Conservation (phyloP, 2,329 filamentous ascomycete genomes). For the Epicoccum nigrum region DNA sequence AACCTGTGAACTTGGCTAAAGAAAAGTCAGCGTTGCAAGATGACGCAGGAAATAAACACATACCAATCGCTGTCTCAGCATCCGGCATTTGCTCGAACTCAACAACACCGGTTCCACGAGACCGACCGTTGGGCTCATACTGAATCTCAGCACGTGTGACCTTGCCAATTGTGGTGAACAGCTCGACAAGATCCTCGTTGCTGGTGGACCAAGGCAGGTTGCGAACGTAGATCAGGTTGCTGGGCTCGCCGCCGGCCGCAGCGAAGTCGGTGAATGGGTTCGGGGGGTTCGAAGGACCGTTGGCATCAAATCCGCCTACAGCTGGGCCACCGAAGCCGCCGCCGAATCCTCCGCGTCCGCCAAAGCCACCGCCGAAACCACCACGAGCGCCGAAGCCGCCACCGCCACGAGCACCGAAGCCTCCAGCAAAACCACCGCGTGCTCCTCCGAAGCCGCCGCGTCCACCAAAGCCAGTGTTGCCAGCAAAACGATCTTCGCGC, state of each 20-base stretch:
- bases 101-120: constrained; percentile 94
- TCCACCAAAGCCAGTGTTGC: constrained; percentile 53
- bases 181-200: constrained; percentile 94
- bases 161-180: constrained; percentile 97
- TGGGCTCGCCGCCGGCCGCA: constrained; percentile 82
- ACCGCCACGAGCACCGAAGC: constrained; percentile 53
- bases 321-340: constrained; percentile 45
- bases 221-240: constrained; percentile 89
- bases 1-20: constrained; percentile 90
- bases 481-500: constrained; percentile 92
- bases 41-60: constrained; percentile 26
- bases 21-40: constrained; percentile 31
- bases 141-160: constrained; percentile 99
- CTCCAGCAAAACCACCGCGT: constrained; percentile 62
- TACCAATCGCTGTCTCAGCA: constrained; percentile 86
- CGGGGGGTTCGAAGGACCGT: constrained; percentile 62
- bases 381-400: constrained; percentile 51
- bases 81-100: constrained; percentile 84
- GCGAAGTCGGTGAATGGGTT: constrained; percentile 96
- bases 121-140: constrained; percentile 95
- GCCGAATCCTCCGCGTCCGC: constrained; percentile 52
- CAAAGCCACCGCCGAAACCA: constrained; percentile 52
- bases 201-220: constrained; percentile 99
- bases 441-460: constrained; percentile 61
- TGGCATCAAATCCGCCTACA: constrained; percentile 54